A percentile compares a stretch with the other conserved stretches of the same genome.
Evolutionary conservation across 2,329 filamentous ascomycete species (phyloP).

Genomic region (Nigrospora osmanthi): DNA sequence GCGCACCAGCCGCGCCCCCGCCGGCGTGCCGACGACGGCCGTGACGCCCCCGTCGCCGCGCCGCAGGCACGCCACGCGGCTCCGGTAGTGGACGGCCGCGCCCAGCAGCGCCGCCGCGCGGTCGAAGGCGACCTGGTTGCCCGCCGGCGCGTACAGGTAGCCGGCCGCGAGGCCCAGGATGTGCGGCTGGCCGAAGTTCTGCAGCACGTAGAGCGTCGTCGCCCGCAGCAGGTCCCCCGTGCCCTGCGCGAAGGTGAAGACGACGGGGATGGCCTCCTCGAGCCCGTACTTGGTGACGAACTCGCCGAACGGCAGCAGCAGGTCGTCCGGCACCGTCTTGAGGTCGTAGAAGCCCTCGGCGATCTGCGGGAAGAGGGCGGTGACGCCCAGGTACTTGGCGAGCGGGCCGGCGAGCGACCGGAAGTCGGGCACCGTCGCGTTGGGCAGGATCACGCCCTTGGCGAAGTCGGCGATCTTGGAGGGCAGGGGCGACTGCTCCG

Average conservation of each 20-base stretch:
- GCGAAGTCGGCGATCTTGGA: slow-evolving; percentile 26
- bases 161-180: not conserved
- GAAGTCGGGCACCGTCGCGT: slow-evolving; percentile 14
- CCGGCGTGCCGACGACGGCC: not conserved
- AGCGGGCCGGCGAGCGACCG: not conserved
- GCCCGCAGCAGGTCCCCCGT: slow-evolving; percentile 25
- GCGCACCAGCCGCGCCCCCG: not conserved
- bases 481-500: slow-evolving; percentile 16
- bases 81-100: not conserved
- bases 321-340: not conserved
- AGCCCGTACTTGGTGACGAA: slow-evolving; percentile 29
- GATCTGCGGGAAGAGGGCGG: not conserved
- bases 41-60: not conserved
- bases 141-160: not conserved
- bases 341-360: slow-evolving; percentile 1
- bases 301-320: slow-evolving; percentile 22
- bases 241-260: slow-evolving; percentile 23
- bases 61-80: not conserved
- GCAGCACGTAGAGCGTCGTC: slow-evolving; percentile 27
- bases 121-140: slow-evolving; percentile 1
- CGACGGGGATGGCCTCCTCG: slow-evolving; percentile 16
- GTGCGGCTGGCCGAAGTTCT: slow-evolving; percentile 11
- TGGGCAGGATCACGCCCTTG: slow-evolving; percentile 20
- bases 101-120: not conserved
- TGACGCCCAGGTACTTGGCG: slow-evolving; percentile 6